Percentiles rank a stretch among this genome's conserved stretches.
These are phyloP conservation scores for Hypholoma sublateritium DNA, from an alignment of 768 basidiomycete genomes.

Conservation along the genomic window DNA sequence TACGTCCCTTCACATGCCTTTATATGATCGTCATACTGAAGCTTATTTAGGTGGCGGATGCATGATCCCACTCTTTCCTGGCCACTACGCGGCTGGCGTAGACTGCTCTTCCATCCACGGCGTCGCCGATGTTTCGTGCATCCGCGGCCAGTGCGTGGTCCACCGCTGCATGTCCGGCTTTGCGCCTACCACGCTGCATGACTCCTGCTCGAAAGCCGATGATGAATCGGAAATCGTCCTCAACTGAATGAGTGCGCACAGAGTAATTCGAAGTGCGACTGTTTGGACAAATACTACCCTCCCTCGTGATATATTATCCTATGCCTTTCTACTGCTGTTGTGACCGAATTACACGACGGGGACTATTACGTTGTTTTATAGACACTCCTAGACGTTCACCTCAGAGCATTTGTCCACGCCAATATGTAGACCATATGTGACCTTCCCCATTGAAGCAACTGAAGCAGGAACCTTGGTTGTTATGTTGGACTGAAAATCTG, in stretches of 20 bases:
- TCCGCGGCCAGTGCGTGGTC: slow-evolving; percentile 41
- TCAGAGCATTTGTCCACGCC: no score
- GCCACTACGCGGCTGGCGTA: slow-evolving; percentile 30
- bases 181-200: slow-evolving; percentile 17
- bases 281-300: no score
- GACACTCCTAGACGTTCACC: no score
- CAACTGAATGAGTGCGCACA: not conserved
- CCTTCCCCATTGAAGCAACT: no score
- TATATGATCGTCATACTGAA: not conserved
- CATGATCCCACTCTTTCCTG: slow-evolving; percentile 28
- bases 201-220: slow-evolving; percentile 21
- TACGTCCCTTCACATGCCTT: slow-evolving; percentile 25
- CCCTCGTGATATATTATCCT: no score
- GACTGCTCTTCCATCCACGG: slow-evolving; percentile 52
- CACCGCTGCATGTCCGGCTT: slow-evolving; percentile 46
- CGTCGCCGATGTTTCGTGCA: slow-evolving; percentile 49
- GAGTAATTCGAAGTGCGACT: not conserved
- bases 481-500: no score
- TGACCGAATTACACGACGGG: no score
- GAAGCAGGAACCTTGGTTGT: no score
- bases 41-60: slow-evolving; percentile 47
- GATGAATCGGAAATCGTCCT: not conserved
- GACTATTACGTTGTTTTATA: no score
- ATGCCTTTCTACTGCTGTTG: no score
- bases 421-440: no score